A percentile compares a stretch with the other conserved stretches of the same genome.
Evolutionary conservation across 1,284 basidiomycete genomes (phyloP).

Genomic region (Meripilus lineatus): DNA sequence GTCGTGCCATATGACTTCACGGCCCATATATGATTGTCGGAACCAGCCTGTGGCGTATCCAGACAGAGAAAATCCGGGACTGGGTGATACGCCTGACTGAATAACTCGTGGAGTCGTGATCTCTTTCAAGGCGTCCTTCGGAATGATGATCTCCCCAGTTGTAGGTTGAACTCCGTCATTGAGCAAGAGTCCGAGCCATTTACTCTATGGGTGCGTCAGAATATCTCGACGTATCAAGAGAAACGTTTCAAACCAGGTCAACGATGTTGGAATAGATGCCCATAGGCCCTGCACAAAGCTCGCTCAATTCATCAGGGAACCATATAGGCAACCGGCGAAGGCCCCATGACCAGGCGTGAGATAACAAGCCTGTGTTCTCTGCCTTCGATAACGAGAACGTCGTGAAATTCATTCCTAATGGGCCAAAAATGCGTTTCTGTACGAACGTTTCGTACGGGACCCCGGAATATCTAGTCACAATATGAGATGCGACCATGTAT

Average conservation of each 20-base stretch:
- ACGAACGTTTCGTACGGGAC: conserved; percentile 26
- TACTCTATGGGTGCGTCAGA: conserved; percentile 15
- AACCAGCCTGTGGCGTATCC: conserved; percentile 28
- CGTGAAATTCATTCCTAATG: conserved; percentile 29
- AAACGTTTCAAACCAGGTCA: conserved; percentile 21
- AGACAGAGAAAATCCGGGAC: conserved; percentile 15
- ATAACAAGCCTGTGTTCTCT: conserved; percentile 25
- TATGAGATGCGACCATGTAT: conserved; percentile 28
- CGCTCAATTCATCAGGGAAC: conserved; percentile 18
- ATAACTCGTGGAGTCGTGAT: conserved; percentile 23
- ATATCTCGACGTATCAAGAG: conserved; percentile 1
- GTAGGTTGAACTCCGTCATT: conserved; percentile 21
- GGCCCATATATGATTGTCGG: neutral
- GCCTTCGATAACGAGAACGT: conserved; percentile 33
- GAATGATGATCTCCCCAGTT: conserved; percentile 22
- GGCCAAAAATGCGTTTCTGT: conserved; percentile 25
- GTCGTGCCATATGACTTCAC: conserved; percentile 18
- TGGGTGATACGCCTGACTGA: neutral
- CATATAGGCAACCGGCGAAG: conserved; percentile 25
- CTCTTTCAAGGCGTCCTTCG: conserved; percentile 18
- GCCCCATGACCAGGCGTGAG: conserved; percentile 26
- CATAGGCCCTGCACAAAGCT: conserved; percentile 26
- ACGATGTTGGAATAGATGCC: conserved; percentile 28
- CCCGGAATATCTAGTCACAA: conserved; percentile 31
- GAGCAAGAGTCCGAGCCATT: conserved; percentile 26